Evolutionary conservation across 176 grass and related monocot species (phyloP).

Genomic region (Phoenix dactylifera): DNA sequence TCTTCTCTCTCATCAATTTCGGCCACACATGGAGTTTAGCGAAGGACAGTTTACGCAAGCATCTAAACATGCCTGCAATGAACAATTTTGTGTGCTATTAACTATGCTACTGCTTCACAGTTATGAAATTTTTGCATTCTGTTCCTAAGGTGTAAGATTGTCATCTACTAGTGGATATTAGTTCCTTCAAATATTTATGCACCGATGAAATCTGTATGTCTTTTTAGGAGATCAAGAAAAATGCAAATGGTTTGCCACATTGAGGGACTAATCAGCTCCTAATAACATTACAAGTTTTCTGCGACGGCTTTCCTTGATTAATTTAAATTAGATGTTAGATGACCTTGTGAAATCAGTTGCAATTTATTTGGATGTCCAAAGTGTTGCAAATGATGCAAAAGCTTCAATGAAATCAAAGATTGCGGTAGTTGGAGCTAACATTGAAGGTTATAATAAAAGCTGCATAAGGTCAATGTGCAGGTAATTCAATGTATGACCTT

Average conservation of each 20-base stretch:
- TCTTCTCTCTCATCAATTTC: no score
- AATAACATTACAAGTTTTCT: background rate
- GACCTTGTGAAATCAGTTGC: slow-evolving; percentile 76
- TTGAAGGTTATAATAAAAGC: slow-evolving; percentile 16
- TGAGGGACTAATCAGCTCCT: background rate
- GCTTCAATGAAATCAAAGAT: slow-evolving; percentile 65
- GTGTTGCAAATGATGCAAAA: slow-evolving; percentile 48
- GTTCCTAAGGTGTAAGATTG: slow-evolving; percentile 30
- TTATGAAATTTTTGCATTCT: background rate
- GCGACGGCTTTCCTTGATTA: slow-evolving; percentile 33
- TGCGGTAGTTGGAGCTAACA: slow-evolving; percentile 59
- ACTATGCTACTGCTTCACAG: background rate
- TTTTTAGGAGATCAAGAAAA: slow-evolving; percentile 12
- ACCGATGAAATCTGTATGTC: no score
- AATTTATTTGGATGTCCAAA: slow-evolving; percentile 73
- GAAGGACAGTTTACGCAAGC: no score
- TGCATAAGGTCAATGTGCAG: no score
- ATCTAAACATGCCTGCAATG: no score
- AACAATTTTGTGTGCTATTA: no score
- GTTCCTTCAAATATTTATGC: no score
- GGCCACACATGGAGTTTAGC: no score
- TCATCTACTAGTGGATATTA: slow-evolving; percentile 6
- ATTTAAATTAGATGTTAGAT: slow-evolving; percentile 59
- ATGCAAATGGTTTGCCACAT: background rate
- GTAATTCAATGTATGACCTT: no score